phyloP scores from a whole-genome alignment of 2,329 filamentous ascomycete species.

The Sporothrix inflata region DNA sequence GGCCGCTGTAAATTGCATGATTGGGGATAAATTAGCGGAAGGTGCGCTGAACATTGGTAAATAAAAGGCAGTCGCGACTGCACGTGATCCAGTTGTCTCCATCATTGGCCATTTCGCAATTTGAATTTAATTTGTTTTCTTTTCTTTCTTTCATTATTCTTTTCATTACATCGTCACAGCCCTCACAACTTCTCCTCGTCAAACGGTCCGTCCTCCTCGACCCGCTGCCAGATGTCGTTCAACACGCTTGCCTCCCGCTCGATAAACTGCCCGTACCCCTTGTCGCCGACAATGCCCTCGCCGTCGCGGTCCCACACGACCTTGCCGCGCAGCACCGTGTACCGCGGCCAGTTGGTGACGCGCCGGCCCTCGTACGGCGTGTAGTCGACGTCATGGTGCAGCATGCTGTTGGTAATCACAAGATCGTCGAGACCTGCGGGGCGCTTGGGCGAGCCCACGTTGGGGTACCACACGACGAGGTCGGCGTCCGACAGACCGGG shows the following conservation, averaged over 20 bases:
- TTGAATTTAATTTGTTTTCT: not conserved
- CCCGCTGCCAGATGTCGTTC: constrained; percentile 35
- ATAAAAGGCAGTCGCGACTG: not conserved
- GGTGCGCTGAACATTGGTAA: not conserved
- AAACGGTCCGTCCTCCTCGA: constrained; percentile 32
- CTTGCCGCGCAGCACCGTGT: constrained; percentile 60
- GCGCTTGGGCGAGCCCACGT: constrained; percentile 31
- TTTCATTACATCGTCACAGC: not conserved
- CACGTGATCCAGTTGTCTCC: not conserved
- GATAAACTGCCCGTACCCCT: constrained; percentile 54
- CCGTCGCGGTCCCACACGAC: constrained; percentile 61
- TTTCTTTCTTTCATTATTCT: not conserved
- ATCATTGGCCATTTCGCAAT: not conserved
- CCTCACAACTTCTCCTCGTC: constrained; percentile 34
- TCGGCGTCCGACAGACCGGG: constrained; percentile 59
- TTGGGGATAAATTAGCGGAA: not conserved
- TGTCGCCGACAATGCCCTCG: constrained; percentile 53
- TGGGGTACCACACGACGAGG: constrained; percentile 61
- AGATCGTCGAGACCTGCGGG: constrained; percentile 37
- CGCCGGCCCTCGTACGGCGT: constrained; percentile 62
- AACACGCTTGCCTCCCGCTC: constrained; percentile 42
- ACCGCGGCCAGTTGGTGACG: constrained; percentile 65
- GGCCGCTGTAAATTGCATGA: not conserved
- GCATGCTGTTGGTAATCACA: constrained; percentile 53
- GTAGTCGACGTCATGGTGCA: constrained; percentile 66